Percentiles rank a stretch among this genome's conserved stretches.
Evolutionary conservation across 73 alveolate genomes (phyloP).

Genomic region (Paramecium tetraurelia): DNA sequence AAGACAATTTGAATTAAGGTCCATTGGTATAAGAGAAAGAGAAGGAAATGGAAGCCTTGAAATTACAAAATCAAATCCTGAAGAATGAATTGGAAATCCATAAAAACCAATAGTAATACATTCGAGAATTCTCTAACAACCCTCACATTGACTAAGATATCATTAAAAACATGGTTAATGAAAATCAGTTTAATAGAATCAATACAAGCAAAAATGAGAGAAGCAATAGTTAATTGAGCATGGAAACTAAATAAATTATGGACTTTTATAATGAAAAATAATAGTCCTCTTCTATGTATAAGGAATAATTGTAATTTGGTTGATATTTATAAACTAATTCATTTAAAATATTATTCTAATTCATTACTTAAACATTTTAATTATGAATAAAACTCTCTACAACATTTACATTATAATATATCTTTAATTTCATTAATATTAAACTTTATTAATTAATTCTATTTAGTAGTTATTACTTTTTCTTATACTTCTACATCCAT

Average conservation of each 20-base stretch:
- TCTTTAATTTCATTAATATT: not conserved
- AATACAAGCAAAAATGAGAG: not conserved
- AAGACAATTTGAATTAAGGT: conserved; percentile 25
- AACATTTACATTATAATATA: not conserved
- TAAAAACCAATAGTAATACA: not conserved
- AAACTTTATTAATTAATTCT: not conserved
- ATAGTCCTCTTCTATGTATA: not conserved
- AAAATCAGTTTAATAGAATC: not conserved
- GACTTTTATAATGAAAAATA: not conserved
- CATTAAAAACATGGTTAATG: not conserved
- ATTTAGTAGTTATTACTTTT: not conserved
- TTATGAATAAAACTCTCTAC: not conserved
- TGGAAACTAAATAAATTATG: not conserved
- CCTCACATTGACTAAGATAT: not conserved
- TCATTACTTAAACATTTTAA: not conserved
- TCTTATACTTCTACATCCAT: not conserved
- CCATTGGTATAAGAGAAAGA: conserved; percentile 16
- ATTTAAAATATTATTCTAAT: not conserved
- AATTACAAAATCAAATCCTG: not conserved
- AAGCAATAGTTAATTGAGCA: not conserved
- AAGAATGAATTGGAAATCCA: not conserved
- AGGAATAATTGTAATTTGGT: conserved; percentile 1
- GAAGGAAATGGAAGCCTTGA: not conserved
- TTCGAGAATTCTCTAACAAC: not conserved
- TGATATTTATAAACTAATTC: not conserved